Conservation (phyloP, 2,329 filamentous ascomycete species). For the Claviceps sp. region DNA sequence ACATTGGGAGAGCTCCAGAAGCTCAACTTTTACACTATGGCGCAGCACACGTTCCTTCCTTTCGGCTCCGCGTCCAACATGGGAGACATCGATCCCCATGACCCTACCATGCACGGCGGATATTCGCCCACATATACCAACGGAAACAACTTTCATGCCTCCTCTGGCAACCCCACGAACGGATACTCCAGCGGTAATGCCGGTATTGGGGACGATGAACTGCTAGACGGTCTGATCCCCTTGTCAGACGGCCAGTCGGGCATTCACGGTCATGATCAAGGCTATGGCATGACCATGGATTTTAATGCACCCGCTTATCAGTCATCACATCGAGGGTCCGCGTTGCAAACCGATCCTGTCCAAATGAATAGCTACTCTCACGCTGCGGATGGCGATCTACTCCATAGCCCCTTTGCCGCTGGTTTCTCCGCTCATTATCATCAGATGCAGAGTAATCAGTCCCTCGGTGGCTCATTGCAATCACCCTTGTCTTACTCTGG, state of each 20-base stretch:
- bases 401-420: slow-evolving; percentile 78
- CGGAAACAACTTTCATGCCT: slow-evolving; percentile 40
- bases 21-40: slow-evolving; percentile 26
- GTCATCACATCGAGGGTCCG: slow-evolving; percentile 39
- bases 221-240: slow-evolving; percentile 59
- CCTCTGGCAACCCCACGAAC: slow-evolving; percentile 44
- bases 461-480: slow-evolving; percentile 37
- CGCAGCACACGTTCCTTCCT: slow-evolving; percentile 43
- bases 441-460: slow-evolving; percentile 46
- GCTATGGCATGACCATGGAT: slow-evolving; percentile 46
- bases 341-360: slow-evolving; percentile 49
- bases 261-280: slow-evolving; percentile 40
- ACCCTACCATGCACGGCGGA: slow-evolving; percentile 55
- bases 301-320: slow-evolving; percentile 41
- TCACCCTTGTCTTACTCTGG: slow-evolving; percentile 27
- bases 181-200: slow-evolving; percentile 68
- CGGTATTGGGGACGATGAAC: slow-evolving; percentile 75
- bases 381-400: slow-evolving; percentile 82
- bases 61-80: slow-evolving; percentile 41
- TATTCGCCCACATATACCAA: slow-evolving; percentile 46
- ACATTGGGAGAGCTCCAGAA: slow-evolving; percentile 6
- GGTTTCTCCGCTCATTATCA: slow-evolving; percentile 73
- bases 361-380: slow-evolving; percentile 76
- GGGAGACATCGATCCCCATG: slow-evolving; percentile 68
- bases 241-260: slow-evolving; percentile 38